Evolutionary conservation across 441 rosid genomes (phyloP), one percentile per base, ranked within the genome.

Genomic region (Gossypium aridum): DNA sequence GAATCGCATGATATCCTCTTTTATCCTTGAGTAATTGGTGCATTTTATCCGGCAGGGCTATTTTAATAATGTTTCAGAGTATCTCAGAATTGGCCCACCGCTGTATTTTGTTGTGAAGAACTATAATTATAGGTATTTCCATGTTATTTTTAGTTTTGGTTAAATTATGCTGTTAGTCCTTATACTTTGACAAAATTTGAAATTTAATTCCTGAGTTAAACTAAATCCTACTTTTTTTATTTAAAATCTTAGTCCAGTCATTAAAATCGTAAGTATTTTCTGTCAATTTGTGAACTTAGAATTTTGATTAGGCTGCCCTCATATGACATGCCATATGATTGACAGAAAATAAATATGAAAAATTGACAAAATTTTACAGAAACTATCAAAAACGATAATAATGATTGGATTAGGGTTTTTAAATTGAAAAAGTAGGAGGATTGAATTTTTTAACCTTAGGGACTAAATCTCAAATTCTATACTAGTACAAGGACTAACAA

Each of bases 41-140:
- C 34, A 67, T 81, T 62, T 76, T 28, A 73, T 81, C 67, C 61
- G 74, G 73, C 87, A 95, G 98, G 99, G 94, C 65, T 96, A 96
- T 87, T 96, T 93, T 85, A 88, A 92, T 79, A 79, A 91, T 75
- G 79, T 93, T 34, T 84, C 98, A 0, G 87, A 92, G 72, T 87
- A 92, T 82, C 96, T 96, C 76, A 86, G 98, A 82, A 96, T 96
- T 68, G 99, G 99, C 76, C 94, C 99, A 6, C 99, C 99, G 0
- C 76, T 96, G 8, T 96, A 93, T 82, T 96, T 96, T 82, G 97
- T 96, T 70, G 91, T 93, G 73, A 96, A 96, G 84, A 88, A 93
- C 79, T 96, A 85, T 80, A 96, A 96, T 76, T 96, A 92, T 79
- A 96, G 99, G 99, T 93, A 83, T 79, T 55, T 65, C 67, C 47